phyloP scores from a whole-genome alignment of 345 rosid genomes.

The Trapa incisa region DNA sequence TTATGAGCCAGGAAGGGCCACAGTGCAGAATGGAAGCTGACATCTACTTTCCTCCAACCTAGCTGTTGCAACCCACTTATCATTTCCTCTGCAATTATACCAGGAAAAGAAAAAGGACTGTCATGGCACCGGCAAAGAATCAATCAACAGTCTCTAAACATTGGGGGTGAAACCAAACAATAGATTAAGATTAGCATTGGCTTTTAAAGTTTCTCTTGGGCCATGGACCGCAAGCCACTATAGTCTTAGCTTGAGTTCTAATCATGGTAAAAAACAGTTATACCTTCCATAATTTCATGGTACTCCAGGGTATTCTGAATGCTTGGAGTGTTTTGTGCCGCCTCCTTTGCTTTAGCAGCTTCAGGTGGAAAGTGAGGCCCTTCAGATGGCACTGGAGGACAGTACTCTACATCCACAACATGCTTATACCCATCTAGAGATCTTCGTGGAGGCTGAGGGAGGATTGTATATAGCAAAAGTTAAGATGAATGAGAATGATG shows the following conservation, averaged over 20 bases:
- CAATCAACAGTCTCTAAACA: background rate
- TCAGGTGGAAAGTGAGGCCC: slow-evolving; percentile 79
- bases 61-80: slow-evolving; percentile 67
- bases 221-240: background rate
- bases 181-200: background rate
- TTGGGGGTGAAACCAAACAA: background rate
- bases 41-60: slow-evolving; percentile 96
- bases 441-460: slow-evolving; percentile 58
- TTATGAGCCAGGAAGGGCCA: slow-evolving; percentile 97
- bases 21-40: slow-evolving; percentile 81
- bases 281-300: slow-evolving; percentile 89
- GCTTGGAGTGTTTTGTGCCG: slow-evolving; percentile 68
- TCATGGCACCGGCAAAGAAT: background rate
- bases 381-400: slow-evolving; percentile 70
- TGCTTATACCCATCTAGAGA: slow-evolving; percentile 96
- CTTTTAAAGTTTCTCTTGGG: background rate
- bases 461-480: background rate
- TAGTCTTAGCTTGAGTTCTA: background rate
- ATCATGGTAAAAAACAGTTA: background rate
- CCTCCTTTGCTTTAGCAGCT: slow-evolving; percentile 84
- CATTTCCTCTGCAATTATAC: slow-evolving; percentile 71
- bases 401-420: slow-evolving; percentile 81
- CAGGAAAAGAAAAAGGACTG: background rate
- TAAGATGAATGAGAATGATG: background rate
- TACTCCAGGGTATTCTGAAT: slow-evolving; percentile 50